Base-by-base conservation (phyloP, 2,329 filamentous ascomycete species). In the Phialocephala subalpina region DNA sequence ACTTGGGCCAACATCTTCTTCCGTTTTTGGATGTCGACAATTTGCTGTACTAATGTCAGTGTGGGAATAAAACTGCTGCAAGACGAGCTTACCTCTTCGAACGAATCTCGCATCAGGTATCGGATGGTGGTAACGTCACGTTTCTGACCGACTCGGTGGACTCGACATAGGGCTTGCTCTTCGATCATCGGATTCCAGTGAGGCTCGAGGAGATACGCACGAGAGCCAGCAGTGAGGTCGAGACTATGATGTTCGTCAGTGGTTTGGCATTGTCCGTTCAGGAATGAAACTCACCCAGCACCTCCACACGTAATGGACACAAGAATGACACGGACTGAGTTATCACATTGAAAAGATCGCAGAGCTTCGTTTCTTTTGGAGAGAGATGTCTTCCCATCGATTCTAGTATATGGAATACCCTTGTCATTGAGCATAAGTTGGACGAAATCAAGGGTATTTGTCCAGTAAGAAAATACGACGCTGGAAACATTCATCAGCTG, bases 381-480 rank as follows among this genome's bases (percentile, higher is more conserved):
- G 9, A 80, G 79, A 0, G 78, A 76, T 0, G 82, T 78, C 36
- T 79, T 81, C 1, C 83, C 83, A 63, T 87, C 84, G 57, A 84
- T 83, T 0, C 84, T 78, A 14, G 81, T 72, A 59, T 70, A 76
- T 0, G 38, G 47, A 5, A 86, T 78, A 0, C 59, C 63, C 0
- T 74, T 71, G 18, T 79, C 64, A 0, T 75, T 67, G 0, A 87
- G 73, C 0, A 79, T 81, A 0, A 64, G 67, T 58, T 83, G 75
- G 0, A 86, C 74, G 1, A 85, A 62, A 49, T 85, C 79, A 1
- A 87, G 80, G 0, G 80, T 85, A 12, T 80, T 69, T 18, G 81
- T 79, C 84, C 84, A 86, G 0, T 76, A 81, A 0, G 83, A 85
- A 63, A 87, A 87, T 0, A 86, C 79, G 18, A 86, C 77, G 58